Evolutionary conservation across 192 early-diverging fungal genomes (phyloP), one percentile per base, ranked within the genome.

Genomic region (Podila epigama): DNA sequence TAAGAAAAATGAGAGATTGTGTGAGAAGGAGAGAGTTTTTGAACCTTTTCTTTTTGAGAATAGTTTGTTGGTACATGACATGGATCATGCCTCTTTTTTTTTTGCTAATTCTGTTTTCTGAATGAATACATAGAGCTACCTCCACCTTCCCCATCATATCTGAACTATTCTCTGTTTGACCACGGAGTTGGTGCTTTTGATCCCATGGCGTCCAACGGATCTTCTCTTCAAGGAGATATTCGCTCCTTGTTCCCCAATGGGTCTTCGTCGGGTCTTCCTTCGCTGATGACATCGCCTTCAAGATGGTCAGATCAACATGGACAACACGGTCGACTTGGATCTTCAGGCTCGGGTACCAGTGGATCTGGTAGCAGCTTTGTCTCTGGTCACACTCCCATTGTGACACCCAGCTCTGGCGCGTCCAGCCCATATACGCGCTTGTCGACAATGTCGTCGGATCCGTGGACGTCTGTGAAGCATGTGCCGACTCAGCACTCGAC

Each of bases 261-360:
- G 3, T 27, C 51, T 5, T n/a, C 58, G 7, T 57, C 64, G 1
- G 40, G 27, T 3, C 63, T 72, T 12, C 57, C 44, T 7, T 60
- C 70, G 18, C n/a, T 61, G 15, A 52, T 53, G 25, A 48, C 58
- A 3, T 75, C 71, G 15, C 27, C 70, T 3, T 53, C 71, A 7
- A 63, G 71, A 51, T 68, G 71, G 71, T 57, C 71, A 2, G 71
- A 75, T 27, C 71, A 75, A n/a, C n/a, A n/a, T n/a, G n/a, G n/a
- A n/a, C n/a, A n/a, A n/a, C n/a, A n/a, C 20, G 22, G 42, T 3
- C 71, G 71, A 40, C 58, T 54, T 42, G 28, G 8, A 25, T 28
- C 55, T n/a, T 48, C 52, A 15, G 37, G 51, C 15, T 25, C 53
- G 18, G 54, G 59, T 8, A 31, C 65, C 22, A 32, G 54, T 13